These are phyloP conservation scores for Boletus coccyginus DNA, from an alignment of 768 basidiomycete species.

Conservation along the genomic window DNA sequence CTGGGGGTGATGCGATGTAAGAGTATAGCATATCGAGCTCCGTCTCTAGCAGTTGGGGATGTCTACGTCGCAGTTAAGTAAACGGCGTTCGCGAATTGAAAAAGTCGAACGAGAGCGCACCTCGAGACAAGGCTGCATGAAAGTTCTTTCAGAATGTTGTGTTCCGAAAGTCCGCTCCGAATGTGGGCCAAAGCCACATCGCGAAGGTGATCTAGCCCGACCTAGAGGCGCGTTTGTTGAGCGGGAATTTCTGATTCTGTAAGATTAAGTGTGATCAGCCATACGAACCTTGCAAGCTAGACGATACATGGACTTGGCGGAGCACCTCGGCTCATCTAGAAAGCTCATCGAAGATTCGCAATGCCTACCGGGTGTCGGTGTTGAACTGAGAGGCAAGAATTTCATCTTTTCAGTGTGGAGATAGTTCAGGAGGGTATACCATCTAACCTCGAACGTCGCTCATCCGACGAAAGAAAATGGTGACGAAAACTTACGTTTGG, in stretches of 20 bases:
- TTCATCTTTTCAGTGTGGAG: conserved; percentile 35
- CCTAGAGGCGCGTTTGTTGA: background rate
- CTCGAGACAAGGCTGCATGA: conserved; percentile 19
- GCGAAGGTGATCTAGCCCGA: conserved; percentile 17
- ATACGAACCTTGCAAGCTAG: conserved; percentile 37
- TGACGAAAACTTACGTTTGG: conserved; percentile 19
- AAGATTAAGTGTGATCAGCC: background rate
- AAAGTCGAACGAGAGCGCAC: background rate
- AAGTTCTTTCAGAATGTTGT: conserved; percentile 25
- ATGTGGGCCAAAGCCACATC: conserved; percentile 1
- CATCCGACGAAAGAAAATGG: background rate
- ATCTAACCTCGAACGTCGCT: conserved; percentile 19
- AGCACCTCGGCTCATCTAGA: conserved; percentile 25
- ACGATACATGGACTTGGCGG: conserved; percentile 45
- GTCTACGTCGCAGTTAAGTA: background rate
- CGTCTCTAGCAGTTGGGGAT: conserved; percentile 15
- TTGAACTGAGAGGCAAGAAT: conserved; percentile 31
- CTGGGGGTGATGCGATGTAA: background rate
- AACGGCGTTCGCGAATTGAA: background rate
- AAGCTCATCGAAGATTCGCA: background rate
- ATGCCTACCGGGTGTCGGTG: background rate
- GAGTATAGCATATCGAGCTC: conserved; percentile 13
- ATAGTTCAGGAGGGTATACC: conserved; percentile 40
- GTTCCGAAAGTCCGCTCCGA: conserved; percentile 11
- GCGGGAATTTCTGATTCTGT: background rate